Conservation (phyloP, 202 grass and related monocot genomes). For the Tripidium arundinaceum region DNA sequence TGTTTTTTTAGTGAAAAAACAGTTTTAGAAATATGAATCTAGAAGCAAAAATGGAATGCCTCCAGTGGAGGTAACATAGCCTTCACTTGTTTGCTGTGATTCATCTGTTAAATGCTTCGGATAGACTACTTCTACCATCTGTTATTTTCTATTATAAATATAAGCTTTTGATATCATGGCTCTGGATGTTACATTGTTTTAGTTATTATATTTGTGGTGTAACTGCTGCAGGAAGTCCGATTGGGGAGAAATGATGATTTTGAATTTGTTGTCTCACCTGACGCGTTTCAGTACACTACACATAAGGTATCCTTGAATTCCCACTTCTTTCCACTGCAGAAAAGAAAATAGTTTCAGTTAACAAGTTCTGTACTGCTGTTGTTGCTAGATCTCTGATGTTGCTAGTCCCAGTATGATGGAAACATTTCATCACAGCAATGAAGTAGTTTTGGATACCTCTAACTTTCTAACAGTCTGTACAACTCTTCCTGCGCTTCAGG, state of each 20-base stretch:
- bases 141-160: conserved; percentile 2
- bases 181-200: neutral
- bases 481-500: conserved; percentile 61
- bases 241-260: conserved; percentile 51
- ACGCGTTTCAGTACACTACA: conserved; percentile 53
- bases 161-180: conserved; percentile 1
- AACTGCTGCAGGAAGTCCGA: conserved; percentile 58
- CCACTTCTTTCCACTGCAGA: neutral
- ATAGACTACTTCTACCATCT: neutral
- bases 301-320: conserved; percentile 47
- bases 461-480: conserved; percentile 49
- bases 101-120: conserved; percentile 13
- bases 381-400: conserved; percentile 59
- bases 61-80: neutral
- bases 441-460: conserved; percentile 43
- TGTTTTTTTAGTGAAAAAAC: neutral
- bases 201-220: conserved; percentile 8
- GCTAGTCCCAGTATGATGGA: conserved; percentile 39
- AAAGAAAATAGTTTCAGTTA: conserved; percentile 5
- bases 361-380: neutral
- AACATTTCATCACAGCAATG: conserved; percentile 33
- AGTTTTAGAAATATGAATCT: neutral
- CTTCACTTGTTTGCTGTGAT: neutral
- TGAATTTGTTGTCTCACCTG: conserved; percentile 75
- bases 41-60: neutral